Base-by-base conservation (phyloP, 306 rosid species). In the Canavalia gladiata region DNA sequence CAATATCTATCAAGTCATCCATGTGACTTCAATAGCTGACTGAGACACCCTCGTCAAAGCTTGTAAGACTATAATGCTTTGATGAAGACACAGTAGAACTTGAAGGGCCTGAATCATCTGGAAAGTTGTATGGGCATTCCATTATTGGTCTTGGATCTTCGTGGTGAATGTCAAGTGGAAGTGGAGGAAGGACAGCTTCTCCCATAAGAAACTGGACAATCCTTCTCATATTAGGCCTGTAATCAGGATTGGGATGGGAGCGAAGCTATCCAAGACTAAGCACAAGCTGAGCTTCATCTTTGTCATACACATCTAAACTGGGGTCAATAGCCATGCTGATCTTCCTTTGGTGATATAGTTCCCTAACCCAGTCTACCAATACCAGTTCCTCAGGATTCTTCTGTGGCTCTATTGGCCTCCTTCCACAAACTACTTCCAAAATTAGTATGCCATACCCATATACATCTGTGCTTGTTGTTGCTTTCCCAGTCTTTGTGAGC, bases 401-500 rank as follows among this genome's bases (percentile, higher is more conserved):
- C 18, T 68, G 78, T 7, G 80, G 75, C 47, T 81, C 83, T 52
- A 64, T 77, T 30, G 77, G 80, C 79, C 67, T 60, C 75, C 80
- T 81, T 66, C 84, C 86, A 46, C 84, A 84, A 4, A 66, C 80
- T 62, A 81, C 84, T 74, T 78, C 84, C 37, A 84, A 55, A 41
- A 78, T 47, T 34, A 87, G 82, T 68, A 55, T 70, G 35, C 84
- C 78, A 18, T 78, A 82, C 54, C 82, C 74, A 50, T 60, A 78
- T 50, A 84, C 84, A 69, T 87, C 84, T 39, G 86, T 81, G 76
- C 57, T 74, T 34, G 64, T 43, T 55, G 80, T 77, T 77, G 88
- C 88, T 47, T 42, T 58, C n/a, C 88, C 81, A 7, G 80, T 81
- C 79, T 78, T 87, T n/a, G 86, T 63, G 58, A 78, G 70, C 58